Conservation (phyloP, 768 basidiomycete genomes). For the Tephrocybe sp. region DNA sequence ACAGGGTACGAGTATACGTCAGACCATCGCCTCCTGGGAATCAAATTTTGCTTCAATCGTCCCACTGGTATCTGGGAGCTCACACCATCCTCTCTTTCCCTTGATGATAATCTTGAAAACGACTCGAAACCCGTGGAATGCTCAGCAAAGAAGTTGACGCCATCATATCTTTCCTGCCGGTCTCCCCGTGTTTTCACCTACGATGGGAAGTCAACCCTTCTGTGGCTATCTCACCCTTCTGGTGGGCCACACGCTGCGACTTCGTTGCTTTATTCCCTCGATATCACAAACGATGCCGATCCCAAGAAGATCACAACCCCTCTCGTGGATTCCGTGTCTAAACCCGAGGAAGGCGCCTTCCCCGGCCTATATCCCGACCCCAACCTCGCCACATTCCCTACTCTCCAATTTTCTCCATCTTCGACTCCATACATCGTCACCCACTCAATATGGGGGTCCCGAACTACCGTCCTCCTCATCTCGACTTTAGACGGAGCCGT, state of each 20-base stretch:
- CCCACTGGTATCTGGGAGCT: constrained; percentile 59
- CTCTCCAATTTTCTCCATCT: constrained; percentile 25
- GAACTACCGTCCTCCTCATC: constrained; percentile 49
- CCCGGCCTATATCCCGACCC: constrained; percentile 63
- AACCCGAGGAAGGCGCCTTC: constrained; percentile 41
- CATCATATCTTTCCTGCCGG: constrained; percentile 47
- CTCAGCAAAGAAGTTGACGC: constrained; percentile 40
- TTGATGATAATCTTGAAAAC: constrained; percentile 4
- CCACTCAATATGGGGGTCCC: constrained; percentile 55
- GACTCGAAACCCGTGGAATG: constrained; percentile 12
- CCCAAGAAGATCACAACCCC: constrained; percentile 15
- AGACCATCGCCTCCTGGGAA: constrained; percentile 60
- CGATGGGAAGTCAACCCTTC: constrained; percentile 26
- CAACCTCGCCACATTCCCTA: constrained; percentile 43
- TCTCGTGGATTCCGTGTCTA: constrained; percentile 43
- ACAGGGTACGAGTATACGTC: constrained; percentile 61
- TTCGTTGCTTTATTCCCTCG: constrained; percentile 44
- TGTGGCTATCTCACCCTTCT: constrained; percentile 54
- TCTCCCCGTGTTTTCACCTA: constrained; percentile 52
- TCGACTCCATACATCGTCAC: constrained; percentile 34
- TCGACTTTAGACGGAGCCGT: constrained; percentile 40
- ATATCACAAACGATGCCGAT: constrained; percentile 27
- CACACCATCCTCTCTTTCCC: constrained; percentile 19
- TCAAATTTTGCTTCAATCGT: constrained; percentile 61
- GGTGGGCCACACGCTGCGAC: constrained; percentile 66